These are phyloP conservation scores for Solanum chacoense DNA, from an alignment of 305 asterid genomes.

Conservation along the genomic window DNA sequence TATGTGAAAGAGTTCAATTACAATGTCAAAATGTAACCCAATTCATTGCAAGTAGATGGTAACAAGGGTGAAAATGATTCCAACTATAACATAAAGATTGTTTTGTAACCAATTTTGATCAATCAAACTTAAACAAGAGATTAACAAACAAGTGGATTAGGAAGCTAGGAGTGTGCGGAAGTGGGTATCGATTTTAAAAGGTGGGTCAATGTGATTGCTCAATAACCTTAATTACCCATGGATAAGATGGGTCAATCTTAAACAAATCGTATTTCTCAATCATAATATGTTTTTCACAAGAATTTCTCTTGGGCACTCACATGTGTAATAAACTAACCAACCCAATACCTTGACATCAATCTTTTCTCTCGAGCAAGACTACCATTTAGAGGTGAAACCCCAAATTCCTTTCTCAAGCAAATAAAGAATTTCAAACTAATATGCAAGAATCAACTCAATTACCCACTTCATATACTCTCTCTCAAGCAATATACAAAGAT, in stretches of 20 bases:
- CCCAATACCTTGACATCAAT: no score
- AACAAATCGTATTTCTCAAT: no score
- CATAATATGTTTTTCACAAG: no score
- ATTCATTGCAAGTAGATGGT: not conserved
- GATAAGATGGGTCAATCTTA: not conserved
- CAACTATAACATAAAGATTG: not conserved
- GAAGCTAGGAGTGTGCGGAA: not conserved
- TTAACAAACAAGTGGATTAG: not conserved
- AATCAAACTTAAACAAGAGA: not conserved
- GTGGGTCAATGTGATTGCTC: not conserved
- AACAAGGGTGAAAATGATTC: not conserved
- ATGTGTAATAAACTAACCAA: no score
- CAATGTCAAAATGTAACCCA: not conserved
- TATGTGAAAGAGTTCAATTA: not conserved
- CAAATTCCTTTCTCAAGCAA: not conserved
- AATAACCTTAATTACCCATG: not conserved
- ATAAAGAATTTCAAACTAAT: not conserved
- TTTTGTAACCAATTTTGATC: not conserved
- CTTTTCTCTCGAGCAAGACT: not conserved
- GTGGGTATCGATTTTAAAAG: not conserved
- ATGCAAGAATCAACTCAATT: not conserved
- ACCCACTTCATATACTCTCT: not conserved
- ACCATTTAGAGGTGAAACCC: not conserved
- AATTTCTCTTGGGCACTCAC: no score
- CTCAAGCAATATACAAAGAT: not conserved